Evolutionary conservation across 441 rosid species (phyloP), one percentile per base, ranked within the genome.

Genomic region (Adansonia grandidieri): DNA sequence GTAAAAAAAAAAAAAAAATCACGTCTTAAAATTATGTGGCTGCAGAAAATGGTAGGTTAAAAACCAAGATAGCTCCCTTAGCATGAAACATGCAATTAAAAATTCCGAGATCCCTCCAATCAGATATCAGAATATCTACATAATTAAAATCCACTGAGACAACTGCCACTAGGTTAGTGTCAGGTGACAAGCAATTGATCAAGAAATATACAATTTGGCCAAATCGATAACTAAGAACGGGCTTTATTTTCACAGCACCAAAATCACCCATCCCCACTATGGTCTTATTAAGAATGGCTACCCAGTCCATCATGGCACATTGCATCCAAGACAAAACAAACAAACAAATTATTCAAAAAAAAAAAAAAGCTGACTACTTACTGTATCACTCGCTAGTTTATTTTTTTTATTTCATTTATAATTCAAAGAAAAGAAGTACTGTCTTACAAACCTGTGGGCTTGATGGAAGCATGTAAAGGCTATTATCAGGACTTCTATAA

Each of bases 401-500:
- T 32, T 60, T 54, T 54, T 22, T 40, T 44, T 58, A 66, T 54
- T 60, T n/a, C n/a, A 75, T 76, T 77, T 14, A 71, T 48, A 47
- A 53, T 51, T 53, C 28, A 67, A 67, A 62, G 66, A 62, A 9
- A 32, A 60, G 1, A 71, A 73, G 19, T 57, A 44, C 8, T 17
- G 44, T 24, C 84, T 79, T 73, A 85, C 86, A 77, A 76, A 96
- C 98, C 97, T 93, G 99, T 62, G 97, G 95, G 57, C 94, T 93
- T 72, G 98, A 88, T 80, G 98, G 98, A 80, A 96, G 97, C 97
- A 93, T 92, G 83, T 92, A 92, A 58, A 91, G 93, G 80, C 88
- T 89, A 87, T 89, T 92, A 86, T 96, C 99, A 54, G 97, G 98
- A 85, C 94, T 89, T 77, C 82, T 87, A 63, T 87, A 93, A 85